A percentile compares a stretch with the other conserved stretches of the same genome.
Conservation (phyloP, 352 stramenopile species). For the Chrysophaeum taylorii region DNA sequence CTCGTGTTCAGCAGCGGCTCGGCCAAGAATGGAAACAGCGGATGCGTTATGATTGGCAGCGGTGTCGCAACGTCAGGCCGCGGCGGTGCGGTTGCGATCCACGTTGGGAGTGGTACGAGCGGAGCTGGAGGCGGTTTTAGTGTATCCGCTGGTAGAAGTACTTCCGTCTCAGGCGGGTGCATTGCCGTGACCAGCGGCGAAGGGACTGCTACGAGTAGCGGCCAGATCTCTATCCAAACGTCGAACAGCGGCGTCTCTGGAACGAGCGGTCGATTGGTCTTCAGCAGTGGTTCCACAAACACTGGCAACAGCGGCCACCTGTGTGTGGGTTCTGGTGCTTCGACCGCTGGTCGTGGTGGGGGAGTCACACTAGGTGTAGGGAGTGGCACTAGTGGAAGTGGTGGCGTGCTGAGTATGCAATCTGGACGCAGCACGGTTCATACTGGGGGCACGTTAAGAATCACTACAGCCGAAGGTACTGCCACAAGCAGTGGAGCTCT, state of each 20-base stretch:
- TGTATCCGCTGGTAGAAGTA: background rate
- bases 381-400: background rate
- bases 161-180: background rate
- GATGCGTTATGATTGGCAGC: constrained; percentile 35
- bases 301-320: constrained; percentile 27
- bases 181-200: background rate
- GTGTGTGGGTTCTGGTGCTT: constrained; percentile 22
- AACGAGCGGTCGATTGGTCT: background rate
- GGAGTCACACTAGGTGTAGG: background rate
- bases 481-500: background rate
- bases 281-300: background rate
- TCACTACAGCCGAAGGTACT: background rate
- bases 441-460: constrained; percentile 11
- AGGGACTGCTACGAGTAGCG: constrained; percentile 15
- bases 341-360: constrained; percentile 19
- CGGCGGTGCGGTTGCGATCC: constrained; percentile 24
- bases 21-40: constrained; percentile 27
- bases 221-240: constrained; percentile 4
- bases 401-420: background rate
- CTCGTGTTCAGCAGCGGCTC: constrained; percentile 29
- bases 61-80: constrained; percentile 21
- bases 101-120: constrained; percentile 15
- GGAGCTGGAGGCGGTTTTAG: background rate
- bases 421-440: background rate
- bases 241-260: background rate